phyloP scores from a whole-genome alignment of 2,329 filamentous ascomycete genomes.

The Cercospora sesami region DNA sequence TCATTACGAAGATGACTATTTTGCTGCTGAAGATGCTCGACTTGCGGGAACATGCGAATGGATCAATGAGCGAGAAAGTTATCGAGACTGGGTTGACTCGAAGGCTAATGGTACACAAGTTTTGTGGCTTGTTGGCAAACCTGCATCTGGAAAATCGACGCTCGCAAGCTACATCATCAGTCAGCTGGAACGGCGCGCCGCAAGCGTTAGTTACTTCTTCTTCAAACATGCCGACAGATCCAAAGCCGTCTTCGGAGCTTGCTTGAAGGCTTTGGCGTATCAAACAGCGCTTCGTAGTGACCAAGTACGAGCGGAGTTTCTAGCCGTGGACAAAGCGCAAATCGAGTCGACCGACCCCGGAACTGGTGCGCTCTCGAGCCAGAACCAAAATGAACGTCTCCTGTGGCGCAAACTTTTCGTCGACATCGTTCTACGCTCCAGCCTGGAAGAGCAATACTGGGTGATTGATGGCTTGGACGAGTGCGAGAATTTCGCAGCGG shows the following conservation, averaged over 20 bases:
- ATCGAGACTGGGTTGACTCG: background rate
- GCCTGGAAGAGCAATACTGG: background rate
- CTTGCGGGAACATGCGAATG: background rate
- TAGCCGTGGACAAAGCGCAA: background rate
- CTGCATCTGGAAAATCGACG: background rate
- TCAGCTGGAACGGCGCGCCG: background rate
- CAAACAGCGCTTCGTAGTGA: background rate
- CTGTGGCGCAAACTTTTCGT: background rate
- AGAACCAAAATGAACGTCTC: background rate
- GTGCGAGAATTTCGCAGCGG: background rate
- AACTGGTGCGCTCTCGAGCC: background rate
- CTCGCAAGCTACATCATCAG: background rate
- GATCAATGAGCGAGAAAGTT: background rate
- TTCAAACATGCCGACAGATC: background rate
- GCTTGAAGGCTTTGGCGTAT: background rate
- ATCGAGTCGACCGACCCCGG: background rate
- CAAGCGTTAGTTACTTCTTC: background rate
- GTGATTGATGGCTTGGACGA: background rate
- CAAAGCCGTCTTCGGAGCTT: background rate
- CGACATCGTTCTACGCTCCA: background rate
- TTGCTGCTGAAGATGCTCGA: background rate
- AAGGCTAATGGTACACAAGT: background rate
- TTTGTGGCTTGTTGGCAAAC: background rate
- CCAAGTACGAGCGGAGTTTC: background rate
- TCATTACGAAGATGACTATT: background rate